Base-by-base conservation (phyloP, 441 rosid genomes). In the Arabidopsis lyrata region DNA sequence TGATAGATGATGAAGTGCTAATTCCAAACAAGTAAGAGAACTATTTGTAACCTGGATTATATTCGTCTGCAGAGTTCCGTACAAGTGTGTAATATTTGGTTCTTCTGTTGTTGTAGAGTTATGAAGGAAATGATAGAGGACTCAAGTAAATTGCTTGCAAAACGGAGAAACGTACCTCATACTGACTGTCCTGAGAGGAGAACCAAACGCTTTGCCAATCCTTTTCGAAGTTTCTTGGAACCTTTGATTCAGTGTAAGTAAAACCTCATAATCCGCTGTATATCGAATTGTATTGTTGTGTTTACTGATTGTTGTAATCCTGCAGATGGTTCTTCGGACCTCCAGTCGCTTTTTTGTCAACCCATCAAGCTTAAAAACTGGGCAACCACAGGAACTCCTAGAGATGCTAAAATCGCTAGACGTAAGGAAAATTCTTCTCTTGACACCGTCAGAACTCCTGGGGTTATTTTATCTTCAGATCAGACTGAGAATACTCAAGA, bases 201-300 rank as follows among this genome's bases (percentile, higher is more conserved):
- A 80, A 78, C 81, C 38, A 56, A 34, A 72, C 81, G 72, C 53
- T 61, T 81, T 66, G 75, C 86, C 60, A 61, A 74, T 74, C 84
- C 64, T 50, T 76, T 77, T 44, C 67, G 31, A 70, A 69, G 67
- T 82, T 86, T 90, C 77, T 75, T 54, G 67, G 85, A 83, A 71
- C 87, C 98, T 72, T 61, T 84, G 72, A 62, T 95, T 77, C 86
- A 91, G 29, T 85, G 99, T 95, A 78, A 81, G 90, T 79, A 38
- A 39, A 58, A 53, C 65, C 8, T 68, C 15, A 38, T 45, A 27
- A 24, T 53, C 53, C 20, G 24, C 34, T 69, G 34, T 76, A 64
- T 63, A 59, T 41, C 7, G 32, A 53, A 6, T 60, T 67, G 57
- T 63, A 61, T 52, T 58, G 32, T 32, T 63, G 52, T 70, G 62